Base-by-base conservation (phyloP, 2,329 filamentous ascomycete genomes). In the Ceratocystis cubensis region DNA sequence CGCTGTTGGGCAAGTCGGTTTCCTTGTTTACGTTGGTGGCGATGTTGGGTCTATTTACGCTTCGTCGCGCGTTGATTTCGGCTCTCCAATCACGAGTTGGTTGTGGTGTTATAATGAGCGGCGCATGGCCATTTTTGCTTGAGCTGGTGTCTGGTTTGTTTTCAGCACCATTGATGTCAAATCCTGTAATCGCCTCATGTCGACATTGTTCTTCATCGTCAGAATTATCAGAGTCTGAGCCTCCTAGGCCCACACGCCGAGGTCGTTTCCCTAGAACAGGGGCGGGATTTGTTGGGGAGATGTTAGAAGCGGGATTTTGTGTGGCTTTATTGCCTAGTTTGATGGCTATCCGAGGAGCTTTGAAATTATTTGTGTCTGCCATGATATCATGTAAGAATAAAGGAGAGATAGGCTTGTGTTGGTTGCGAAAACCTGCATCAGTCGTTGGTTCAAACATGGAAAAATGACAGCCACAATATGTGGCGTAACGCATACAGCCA, bases 1-100 rank as follows among this genome's bases (percentile, higher is more conserved):
- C 78, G 64, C 78, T 75, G 68, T 82, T 79, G 10, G 78, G 76
- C 2, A n/a, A 15, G 50, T 61, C 61, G 56, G 61, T 30, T 15
- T 61, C 46, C n/a, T 61, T 17, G 63, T 50, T 30, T 30, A 20
- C 15, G 46, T 66, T 37, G 4, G 7, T 59, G 48, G 20, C 48
- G 6, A 17, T n/a, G 4, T 3, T 30, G n/a, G 56, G 28, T 13
- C 30, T 59, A 41, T 41, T 41, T 1, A 5, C 8, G 17, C 37
- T 37, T 50, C 50, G 56, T 44, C 41, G 56, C 53, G 63, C 63
- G 28, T 48, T 66, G 48, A 70, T 70, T 61, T 67, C 66, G n/a
- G 63, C 48, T 17, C 69, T 65, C 63, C 65, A 66, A 20, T 68
- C 65, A 17, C 67, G 63, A 13, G 63, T 62, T 15, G 66, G 65